phyloP scores from a whole-genome alignment of 2,329 filamentous ascomycete genomes.

The Hypoxylon sp. region DNA sequence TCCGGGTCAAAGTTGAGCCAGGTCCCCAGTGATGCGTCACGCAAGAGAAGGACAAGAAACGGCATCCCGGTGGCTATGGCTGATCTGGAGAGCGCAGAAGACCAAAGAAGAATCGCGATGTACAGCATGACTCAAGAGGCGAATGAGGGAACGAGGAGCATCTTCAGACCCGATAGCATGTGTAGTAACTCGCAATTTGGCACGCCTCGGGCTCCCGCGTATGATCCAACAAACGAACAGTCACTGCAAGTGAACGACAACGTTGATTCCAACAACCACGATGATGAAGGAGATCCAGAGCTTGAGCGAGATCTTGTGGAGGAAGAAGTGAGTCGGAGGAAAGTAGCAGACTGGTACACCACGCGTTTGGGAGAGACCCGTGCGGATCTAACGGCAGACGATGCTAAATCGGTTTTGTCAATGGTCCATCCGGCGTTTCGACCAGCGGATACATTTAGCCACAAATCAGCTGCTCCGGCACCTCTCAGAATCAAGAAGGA shows the following conservation, averaged over 20 bases:
- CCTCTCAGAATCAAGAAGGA: slow-evolving; percentile 41
- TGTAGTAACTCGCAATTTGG: slow-evolving; percentile 34
- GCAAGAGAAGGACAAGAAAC: slow-evolving; percentile 45
- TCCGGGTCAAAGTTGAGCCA: slow-evolving; percentile 25
- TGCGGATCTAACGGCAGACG: slow-evolving; percentile 25
- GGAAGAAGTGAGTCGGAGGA: slow-evolving; percentile 42
- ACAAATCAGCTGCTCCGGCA: slow-evolving; percentile 43
- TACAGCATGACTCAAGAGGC: slow-evolving; percentile 14
- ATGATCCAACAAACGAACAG: slow-evolving; percentile 14
- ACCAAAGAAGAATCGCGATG: slow-evolving; percentile 43
- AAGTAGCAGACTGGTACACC: slow-evolving; percentile 48
- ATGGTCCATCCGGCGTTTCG: slow-evolving; percentile 50
- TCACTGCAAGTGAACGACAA: slow-evolving; percentile 6
- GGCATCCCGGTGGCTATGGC: slow-evolving; percentile 50
- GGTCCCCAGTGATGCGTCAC: slow-evolving; percentile 24
- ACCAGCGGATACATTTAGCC: slow-evolving; percentile 23
- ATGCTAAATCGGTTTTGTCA: slow-evolving; percentile 43
- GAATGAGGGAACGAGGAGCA: slow-evolving; percentile 29
- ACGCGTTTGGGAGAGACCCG: slow-evolving; percentile 24
- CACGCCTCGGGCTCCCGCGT: neutral
- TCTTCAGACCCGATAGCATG: slow-evolving; percentile 52
- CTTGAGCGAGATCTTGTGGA: slow-evolving; percentile 38
- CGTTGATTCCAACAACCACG: slow-evolving; percentile 34
- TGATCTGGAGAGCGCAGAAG: slow-evolving; percentile 40
- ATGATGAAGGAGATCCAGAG: slow-evolving; percentile 20